A percentile compares a stretch with the other conserved stretches of the same genome.
Conservation (phyloP, 257 asterid genomes). For the Gynochthodes officinalis region DNA sequence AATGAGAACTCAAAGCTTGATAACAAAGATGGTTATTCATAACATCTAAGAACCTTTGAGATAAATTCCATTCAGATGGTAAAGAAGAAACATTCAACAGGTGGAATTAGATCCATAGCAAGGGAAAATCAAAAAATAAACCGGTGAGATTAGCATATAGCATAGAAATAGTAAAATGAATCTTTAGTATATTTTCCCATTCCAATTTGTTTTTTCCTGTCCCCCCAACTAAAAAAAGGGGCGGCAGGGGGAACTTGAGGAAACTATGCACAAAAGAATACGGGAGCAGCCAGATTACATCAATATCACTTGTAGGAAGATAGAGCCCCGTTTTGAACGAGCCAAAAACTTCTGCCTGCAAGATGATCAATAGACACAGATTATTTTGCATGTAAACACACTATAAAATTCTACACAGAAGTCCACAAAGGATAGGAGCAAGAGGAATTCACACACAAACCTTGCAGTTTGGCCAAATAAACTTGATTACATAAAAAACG, state of each 20-base stretch:
- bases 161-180: neutral
- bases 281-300: constrained; percentile 41
- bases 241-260: neutral
- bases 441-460: constrained; percentile 28
- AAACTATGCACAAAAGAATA: neutral
- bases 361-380: constrained; percentile 12
- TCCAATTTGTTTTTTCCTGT: neutral
- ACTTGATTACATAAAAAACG: constrained; percentile 69
- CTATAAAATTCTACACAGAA: neutral
- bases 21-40: neutral
- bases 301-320: constrained; percentile 95
- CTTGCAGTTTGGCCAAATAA: constrained; percentile 91
- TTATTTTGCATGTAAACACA: constrained; percentile 8
- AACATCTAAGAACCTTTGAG: neutral
- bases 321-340: constrained; percentile 94
- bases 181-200: neutral
- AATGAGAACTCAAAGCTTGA: neutral
- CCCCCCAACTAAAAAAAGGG: no score
- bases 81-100: neutral
- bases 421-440: neutral
- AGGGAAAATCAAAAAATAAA: neutral
- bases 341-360: constrained; percentile 94
- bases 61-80: neutral
- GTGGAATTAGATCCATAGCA: neutral
- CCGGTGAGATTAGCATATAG: neutral